Conservation (phyloP, 129 eudicot genomes). For the Pseudognaphalium luteoalbum region DNA sequence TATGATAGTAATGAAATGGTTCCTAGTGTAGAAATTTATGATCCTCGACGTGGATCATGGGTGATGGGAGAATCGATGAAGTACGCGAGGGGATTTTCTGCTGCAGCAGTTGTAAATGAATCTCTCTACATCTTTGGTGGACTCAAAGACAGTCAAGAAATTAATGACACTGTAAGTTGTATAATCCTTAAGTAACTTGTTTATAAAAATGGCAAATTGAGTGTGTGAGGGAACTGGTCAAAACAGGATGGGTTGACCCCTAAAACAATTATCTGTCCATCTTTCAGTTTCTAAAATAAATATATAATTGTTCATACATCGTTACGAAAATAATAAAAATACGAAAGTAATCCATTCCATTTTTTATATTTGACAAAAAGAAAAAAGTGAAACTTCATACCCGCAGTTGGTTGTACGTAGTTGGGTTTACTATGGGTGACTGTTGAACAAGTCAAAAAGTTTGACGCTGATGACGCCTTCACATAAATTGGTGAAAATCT, state of each 20-base stretch:
- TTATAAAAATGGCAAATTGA: not conserved
- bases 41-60: slow-evolving; percentile 73
- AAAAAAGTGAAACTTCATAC: no score
- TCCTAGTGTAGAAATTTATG: slow-evolving; percentile 55
- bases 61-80: slow-evolving; percentile 61
- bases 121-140: slow-evolving; percentile 69
- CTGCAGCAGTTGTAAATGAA: slow-evolving; percentile 55
- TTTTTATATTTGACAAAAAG: not conserved
- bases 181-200: not conserved
- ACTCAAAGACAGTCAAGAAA: slow-evolving; percentile 31
- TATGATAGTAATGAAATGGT: slow-evolving; percentile 64
- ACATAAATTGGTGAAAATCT: not conserved
- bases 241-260: not conserved
- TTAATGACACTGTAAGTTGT: slow-evolving; percentile 47
- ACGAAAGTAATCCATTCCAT: not conserved
- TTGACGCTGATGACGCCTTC: not conserved
- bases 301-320: not conserved
- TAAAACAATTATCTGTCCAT: not conserved
- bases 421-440: not conserved
- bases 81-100: slow-evolving; percentile 56
- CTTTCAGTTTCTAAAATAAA: not conserved
- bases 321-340: not conserved
- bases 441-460: not conserved
- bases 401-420: not conserved
- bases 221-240: not conserved